phyloP scores from a whole-genome alignment of 805 yeast genomes.

The Pichia nakasei region DNA sequence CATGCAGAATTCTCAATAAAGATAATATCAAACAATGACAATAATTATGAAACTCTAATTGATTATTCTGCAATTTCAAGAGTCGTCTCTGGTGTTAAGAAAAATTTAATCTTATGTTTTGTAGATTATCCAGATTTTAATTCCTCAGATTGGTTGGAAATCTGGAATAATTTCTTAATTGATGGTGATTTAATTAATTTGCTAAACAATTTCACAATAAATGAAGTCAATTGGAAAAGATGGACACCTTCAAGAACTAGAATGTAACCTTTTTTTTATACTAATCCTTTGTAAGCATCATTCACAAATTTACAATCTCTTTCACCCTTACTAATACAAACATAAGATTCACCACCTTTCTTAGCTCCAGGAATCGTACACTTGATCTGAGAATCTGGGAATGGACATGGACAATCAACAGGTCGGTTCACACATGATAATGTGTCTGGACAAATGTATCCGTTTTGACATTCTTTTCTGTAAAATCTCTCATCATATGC shows the following conservation, averaged over 20 bases:
- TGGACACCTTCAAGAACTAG: constrained; percentile 85
- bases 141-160: constrained; percentile 14
- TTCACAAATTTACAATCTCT: constrained; percentile 84
- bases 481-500: background rate
- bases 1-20: constrained; percentile 81
- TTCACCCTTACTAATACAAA: constrained; percentile 74
- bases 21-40: constrained; percentile 11
- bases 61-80: constrained; percentile 67
- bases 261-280: constrained; percentile 37
- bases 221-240: constrained; percentile 63
- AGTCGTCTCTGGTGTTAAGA: constrained; percentile 81
- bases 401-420: constrained; percentile 82
- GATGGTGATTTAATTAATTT: constrained; percentile 21
- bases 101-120: constrained; percentile 60
- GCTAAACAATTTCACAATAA: constrained; percentile 36
- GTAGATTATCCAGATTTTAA: constrained; percentile 46
- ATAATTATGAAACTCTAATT: constrained; percentile 29
- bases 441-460: constrained; percentile 78
- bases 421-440: constrained; percentile 63
- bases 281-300: constrained; percentile 55
- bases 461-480: constrained; percentile 13
- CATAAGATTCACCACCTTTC: constrained; percentile 23
- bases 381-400: constrained; percentile 74
- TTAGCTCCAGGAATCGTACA: constrained; percentile 46
- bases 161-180: constrained; percentile 9